Conservation (phyloP, 495 filamentous ascomycete species). For the Hypoxylon perforatum region DNA sequence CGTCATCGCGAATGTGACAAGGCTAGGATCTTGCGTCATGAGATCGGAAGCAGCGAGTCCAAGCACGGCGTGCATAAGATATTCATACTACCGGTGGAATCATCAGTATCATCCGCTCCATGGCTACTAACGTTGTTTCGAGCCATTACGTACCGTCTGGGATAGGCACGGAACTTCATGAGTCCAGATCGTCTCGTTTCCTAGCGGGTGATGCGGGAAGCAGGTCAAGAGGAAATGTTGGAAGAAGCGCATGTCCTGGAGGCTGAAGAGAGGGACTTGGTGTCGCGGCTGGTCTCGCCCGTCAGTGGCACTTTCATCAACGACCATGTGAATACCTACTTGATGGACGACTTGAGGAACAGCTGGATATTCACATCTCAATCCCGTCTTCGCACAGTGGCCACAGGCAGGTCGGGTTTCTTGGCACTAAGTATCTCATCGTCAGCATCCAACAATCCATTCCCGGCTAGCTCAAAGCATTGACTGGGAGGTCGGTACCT, state of each 20-base stretch:
- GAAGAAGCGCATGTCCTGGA: slow-evolving; percentile 71
- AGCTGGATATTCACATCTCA: slow-evolving; percentile 69
- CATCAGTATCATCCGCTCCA: slow-evolving; percentile 6
- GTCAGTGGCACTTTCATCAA: slow-evolving; percentile 22
- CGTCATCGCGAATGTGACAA: slow-evolving; percentile 55
- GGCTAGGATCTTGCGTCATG: slow-evolving; percentile 46
- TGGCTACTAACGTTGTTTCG: background rate
- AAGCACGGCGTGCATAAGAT: slow-evolving; percentile 70
- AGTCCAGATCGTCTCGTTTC: slow-evolving; percentile 67
- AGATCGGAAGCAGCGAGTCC: slow-evolving; percentile 67
- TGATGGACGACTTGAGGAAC: slow-evolving; percentile 56
- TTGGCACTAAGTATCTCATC: slow-evolving; percentile 58
- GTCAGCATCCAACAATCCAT: background rate
- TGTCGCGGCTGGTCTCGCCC: slow-evolving; percentile 50
- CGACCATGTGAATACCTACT: slow-evolving; percentile 31
- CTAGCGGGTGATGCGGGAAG: slow-evolving; percentile 69
- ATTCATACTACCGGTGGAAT: slow-evolving; percentile 52
- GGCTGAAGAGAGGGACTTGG: slow-evolving; percentile 60
- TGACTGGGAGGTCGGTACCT: slow-evolving; percentile 49
- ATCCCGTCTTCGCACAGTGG: slow-evolving; percentile 66
- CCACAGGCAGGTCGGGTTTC: slow-evolving; percentile 67
- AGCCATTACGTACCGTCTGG: slow-evolving; percentile 58
- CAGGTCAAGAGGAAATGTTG: slow-evolving; percentile 69
- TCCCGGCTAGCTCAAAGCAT: background rate
- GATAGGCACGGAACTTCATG: slow-evolving; percentile 67